Evolutionary conservation across 352 stramenopile genomes (phyloP).

Genomic region (Blastocystis sp.): DNA sequence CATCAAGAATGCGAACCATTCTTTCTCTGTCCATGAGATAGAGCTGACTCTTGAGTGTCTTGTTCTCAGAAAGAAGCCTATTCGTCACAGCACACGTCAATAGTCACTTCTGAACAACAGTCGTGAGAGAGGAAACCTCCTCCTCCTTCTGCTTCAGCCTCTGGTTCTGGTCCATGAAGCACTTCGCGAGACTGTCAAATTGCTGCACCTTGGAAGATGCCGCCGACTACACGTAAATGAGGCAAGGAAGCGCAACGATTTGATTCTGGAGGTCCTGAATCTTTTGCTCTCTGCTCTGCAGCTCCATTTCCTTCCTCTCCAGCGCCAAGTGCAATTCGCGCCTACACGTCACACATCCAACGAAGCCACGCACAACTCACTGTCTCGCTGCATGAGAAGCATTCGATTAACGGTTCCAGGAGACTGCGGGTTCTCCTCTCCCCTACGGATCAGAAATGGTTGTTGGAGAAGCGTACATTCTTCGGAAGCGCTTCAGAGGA

Average conservation of each 20-base stretch:
- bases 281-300: constrained; percentile 9
- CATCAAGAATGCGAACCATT: constrained; percentile 11
- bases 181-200: constrained; percentile 51
- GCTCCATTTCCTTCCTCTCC: constrained; percentile 54
- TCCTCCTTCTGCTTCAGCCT: constrained; percentile 66
- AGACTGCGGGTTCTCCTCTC: not conserved
- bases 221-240: constrained; percentile 24
- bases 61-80: constrained; percentile 54
- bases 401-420: constrained; percentile 3
- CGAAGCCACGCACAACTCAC: not conserved
- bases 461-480: not conserved
- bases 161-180: constrained; percentile 61
- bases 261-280: constrained; percentile 39
- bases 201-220: constrained; percentile 22
- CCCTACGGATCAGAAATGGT: not conserved
- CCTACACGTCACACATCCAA: constrained; percentile 10
- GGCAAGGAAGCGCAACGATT: not conserved
- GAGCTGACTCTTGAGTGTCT: constrained; percentile 39
- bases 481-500: constrained; percentile 20
- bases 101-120: constrained; percentile 44
- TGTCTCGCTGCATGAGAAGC: constrained; percentile 36
- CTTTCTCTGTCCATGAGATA: constrained; percentile 52
- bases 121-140: constrained; percentile 39
- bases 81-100: not conserved
- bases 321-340: not conserved